Conservation (phyloP, 129 eudicot genomes). For the Helichrysum umbraculigerum region DNA sequence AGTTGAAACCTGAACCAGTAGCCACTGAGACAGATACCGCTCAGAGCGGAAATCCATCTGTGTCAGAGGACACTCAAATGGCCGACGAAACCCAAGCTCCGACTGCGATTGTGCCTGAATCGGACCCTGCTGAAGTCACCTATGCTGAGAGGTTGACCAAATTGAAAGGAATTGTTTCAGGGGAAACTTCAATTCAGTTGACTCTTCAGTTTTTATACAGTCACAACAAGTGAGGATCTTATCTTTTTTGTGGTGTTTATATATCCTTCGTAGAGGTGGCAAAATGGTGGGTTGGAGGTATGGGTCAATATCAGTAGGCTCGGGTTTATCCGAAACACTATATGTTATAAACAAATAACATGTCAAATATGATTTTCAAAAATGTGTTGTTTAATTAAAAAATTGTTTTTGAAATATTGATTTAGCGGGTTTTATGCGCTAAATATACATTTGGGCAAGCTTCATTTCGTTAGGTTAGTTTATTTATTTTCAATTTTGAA, state of each 20-base stretch:
- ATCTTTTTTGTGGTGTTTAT: constrained; percentile 11
- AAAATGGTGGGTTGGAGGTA: background rate
- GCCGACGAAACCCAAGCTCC: constrained; percentile 63
- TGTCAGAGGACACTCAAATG: constrained; percentile 78
- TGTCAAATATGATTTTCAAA: background rate
- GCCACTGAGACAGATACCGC: constrained; percentile 52
- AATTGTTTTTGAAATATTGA: background rate
- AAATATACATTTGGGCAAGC: background rate
- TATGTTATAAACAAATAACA: background rate
- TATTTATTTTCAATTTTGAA: background rate
- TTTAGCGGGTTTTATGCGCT: background rate
- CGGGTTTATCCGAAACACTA: background rate
- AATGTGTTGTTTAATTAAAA: background rate
- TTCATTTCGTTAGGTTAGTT: background rate
- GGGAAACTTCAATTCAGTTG: constrained; percentile 95
- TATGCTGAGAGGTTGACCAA: constrained; percentile 84
- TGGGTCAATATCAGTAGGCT: background rate
- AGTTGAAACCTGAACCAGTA: constrained; percentile 47
- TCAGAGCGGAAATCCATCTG: constrained; percentile 38
- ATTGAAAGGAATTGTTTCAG: constrained; percentile 81
- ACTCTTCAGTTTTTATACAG: constrained; percentile 88
- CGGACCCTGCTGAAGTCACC: constrained; percentile 63
- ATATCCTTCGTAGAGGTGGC: background rate
- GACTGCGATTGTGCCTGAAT: constrained; percentile 30
- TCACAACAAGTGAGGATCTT: constrained; percentile 82